These are phyloP conservation scores for Yamadazyma laniorum DNA, from an alignment of 805 yeast species.

Conservation along the genomic window DNA sequence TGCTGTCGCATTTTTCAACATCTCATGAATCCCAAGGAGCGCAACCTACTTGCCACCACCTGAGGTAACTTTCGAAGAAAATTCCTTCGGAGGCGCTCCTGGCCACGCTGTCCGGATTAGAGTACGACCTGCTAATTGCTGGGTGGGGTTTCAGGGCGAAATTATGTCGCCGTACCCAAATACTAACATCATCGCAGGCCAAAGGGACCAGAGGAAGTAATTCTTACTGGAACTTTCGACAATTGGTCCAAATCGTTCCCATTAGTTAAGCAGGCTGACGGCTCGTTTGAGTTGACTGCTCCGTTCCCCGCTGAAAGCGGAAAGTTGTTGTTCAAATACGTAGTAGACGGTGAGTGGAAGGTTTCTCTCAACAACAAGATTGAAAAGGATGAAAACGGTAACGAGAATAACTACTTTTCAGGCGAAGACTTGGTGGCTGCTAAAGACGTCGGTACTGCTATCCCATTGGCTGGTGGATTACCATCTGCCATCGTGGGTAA, in stretches of 20 bases:
- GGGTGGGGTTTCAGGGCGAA: too few relatives aligned
- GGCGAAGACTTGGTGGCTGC: slow-evolving; percentile 29
- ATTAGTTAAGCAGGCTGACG: slow-evolving; percentile 57
- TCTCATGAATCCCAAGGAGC: too few relatives aligned
- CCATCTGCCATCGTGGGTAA: slow-evolving; percentile 24
- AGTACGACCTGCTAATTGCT: too few relatives aligned
- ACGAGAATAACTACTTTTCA: slow-evolving; percentile 49
- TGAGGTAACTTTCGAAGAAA: too few relatives aligned
- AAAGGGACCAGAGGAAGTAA: slow-evolving; percentile 49
- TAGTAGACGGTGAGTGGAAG: slow-evolving; percentile 71
- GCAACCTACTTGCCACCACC: too few relatives aligned
- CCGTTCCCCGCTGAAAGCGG: slow-evolving; percentile 48
- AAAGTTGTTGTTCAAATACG: slow-evolving; percentile 53
- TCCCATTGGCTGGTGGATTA: slow-evolving; percentile 36
- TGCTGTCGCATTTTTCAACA: too few relatives aligned
- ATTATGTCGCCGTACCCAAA: too few relatives aligned
- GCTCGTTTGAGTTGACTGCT: slow-evolving; percentile 57
- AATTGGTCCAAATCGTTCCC: slow-evolving; percentile 61
- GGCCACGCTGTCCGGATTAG: too few relatives aligned
- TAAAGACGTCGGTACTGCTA: slow-evolving; percentile 16
- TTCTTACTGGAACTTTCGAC: slow-evolving; percentile 70
- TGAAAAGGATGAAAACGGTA: slow-evolving; percentile 50
- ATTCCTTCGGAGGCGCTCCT: too few relatives aligned
- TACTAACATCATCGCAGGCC: slow-evolving; percentile 40
- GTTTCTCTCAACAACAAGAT: slow-evolving; percentile 37